Evolutionary conservation across 2,329 filamentous ascomycete genomes (phyloP).

Genomic region (Ceratocystis variospora): DNA sequence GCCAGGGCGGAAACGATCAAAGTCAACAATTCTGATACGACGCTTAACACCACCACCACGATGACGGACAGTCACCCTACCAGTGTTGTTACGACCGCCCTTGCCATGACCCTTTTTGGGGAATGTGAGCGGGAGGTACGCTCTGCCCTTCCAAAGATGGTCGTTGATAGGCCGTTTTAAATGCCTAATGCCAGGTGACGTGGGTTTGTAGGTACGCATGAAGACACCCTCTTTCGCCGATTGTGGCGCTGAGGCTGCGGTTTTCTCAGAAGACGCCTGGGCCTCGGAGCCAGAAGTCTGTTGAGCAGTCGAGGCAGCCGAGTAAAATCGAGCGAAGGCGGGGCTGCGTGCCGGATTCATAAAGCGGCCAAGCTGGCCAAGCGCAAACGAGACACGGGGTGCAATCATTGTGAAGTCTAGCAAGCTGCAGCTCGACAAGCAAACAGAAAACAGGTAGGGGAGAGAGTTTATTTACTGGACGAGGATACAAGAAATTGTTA

Average conservation of each 20-base stretch:
- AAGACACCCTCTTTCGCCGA: constrained; percentile 22
- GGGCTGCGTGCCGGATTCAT: constrained; percentile 14
- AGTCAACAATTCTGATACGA: constrained; percentile 85
- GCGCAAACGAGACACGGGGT: constrained; percentile 16
- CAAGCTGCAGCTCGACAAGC: neutral
- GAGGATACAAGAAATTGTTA: constrained; percentile 6
- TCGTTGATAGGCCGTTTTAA: constrained; percentile 86
- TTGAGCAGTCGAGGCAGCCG: constrained; percentile 3
- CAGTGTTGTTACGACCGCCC: constrained; percentile 81
- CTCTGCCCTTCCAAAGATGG: constrained; percentile 88
- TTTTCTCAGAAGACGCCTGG: neutral
- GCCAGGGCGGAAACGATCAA: constrained; percentile 62
- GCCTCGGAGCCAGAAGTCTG: neutral
- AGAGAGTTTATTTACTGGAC: neutral
- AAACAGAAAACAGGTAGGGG: neutral
- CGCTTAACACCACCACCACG: constrained; percentile 84
- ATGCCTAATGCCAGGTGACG: constrained; percentile 85
- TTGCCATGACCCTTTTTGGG: constrained; percentile 86
- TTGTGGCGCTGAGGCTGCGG: neutral
- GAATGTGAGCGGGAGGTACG: constrained; percentile 69
- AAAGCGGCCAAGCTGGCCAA: constrained; percentile 16
- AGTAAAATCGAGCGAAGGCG: constrained; percentile 14
- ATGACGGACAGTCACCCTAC: constrained; percentile 77
- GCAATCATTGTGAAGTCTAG: constrained; percentile 14
- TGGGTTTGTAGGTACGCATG: constrained; percentile 80